These are phyloP conservation scores for Irpex lacteus DNA, from an alignment of 1,284 basidiomycete species.

Conservation along the genomic window DNA sequence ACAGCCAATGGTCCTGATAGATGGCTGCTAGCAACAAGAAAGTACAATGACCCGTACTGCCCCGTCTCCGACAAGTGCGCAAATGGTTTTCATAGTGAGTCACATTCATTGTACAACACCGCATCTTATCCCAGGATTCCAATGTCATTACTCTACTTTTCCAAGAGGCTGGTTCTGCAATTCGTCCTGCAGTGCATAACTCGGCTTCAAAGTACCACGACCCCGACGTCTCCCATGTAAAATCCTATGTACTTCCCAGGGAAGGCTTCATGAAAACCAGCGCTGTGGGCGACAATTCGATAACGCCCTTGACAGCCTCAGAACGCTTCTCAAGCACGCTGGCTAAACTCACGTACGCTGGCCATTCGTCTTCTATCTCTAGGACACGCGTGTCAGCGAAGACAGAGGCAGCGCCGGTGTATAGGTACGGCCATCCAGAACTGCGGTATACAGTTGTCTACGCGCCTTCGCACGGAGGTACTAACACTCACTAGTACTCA, in stretches of 20 bases:
- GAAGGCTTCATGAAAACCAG: not conserved
- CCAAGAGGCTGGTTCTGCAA: not conserved
- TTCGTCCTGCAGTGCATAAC: not conserved
- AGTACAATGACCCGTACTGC: not conserved
- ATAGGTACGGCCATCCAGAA: not conserved
- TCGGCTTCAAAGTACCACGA: not conserved
- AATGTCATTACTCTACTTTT: not conserved
- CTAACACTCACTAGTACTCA: not conserved
- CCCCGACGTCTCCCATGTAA: not conserved
- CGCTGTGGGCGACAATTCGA: not conserved
- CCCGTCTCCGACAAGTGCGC: not conserved
- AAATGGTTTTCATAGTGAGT: not conserved
- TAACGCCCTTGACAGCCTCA: not conserved
- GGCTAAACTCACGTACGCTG: not conserved
- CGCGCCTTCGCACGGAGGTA: not conserved
- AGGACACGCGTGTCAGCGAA: not conserved
- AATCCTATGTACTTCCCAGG: not conserved
- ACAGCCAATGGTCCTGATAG: not conserved
- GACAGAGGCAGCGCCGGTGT: not conserved
- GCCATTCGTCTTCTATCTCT: not conserved
- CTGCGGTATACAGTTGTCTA: not conserved
- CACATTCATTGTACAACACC: not conserved
- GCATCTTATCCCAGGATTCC: not conserved
- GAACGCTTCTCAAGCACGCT: not conserved
- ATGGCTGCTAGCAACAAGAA: not conserved